Evolutionary conservation across 192 early-diverging fungal species (phyloP), one percentile per base, ranked within the genome.

Genomic region (Dispira simplex): DNA sequence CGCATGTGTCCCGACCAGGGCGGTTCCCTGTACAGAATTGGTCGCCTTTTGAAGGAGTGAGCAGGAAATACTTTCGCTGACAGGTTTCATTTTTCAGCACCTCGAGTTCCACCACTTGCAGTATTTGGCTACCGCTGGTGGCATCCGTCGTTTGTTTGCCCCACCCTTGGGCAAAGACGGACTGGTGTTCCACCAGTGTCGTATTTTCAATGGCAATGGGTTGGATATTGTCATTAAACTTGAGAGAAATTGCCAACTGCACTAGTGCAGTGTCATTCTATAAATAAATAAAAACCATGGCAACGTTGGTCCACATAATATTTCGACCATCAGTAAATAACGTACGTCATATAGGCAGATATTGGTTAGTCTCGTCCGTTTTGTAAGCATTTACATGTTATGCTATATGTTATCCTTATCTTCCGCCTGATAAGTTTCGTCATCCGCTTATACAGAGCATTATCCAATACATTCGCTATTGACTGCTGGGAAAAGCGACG

Each of bases 11-110:
- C n/a, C 63, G 65, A 28, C 72, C 76, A 1, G 26, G 67, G 9
- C 63, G 59, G 3, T 66, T 65, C 27, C 73, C 76, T 5, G 73
- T 77, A 67, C 76, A 77, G 57, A 77, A 28, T 56, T 68, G 67
- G 46, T 49, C 46, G 47, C 63, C 63, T 11, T 63, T 58, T 44
- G 23, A 28, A 8, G 56, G 46, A 26, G 64, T 44, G 18, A 66
- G 69, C 20, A 48, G 26, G 39, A 51, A 20, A 26, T 62, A 65
- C 64, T 62, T 67, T 3, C 43, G 11, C 43, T 20, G 6, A 64
- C 76, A 77, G 27, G 64, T 28, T 13, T 49, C 26, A 0, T 46
- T 21, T 28, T 26, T 52, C 14, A 70, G 65, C 11, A 70, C 52
- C 0, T 20, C 46, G 28, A 77, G 62, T 21, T 74, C 67, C 1